Percentiles rank a stretch among this genome's conserved stretches.
Evolutionary conservation across 441 rosid genomes (phyloP).

Genomic region (Pelargonium fulgidum): DNA sequence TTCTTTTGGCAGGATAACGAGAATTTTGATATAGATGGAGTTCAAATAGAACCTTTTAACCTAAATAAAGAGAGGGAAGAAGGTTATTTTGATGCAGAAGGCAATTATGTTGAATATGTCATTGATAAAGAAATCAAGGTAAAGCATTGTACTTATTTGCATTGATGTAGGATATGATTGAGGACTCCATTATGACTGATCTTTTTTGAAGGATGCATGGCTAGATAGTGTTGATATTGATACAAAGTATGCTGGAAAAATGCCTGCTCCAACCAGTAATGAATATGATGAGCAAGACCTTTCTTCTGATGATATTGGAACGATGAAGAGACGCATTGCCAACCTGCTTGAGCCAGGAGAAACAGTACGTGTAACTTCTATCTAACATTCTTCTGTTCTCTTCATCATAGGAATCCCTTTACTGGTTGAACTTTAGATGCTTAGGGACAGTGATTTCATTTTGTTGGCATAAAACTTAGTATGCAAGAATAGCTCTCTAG

Average conservation of each 20-base stretch:
- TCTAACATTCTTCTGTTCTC: background rate
- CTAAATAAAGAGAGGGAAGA: slow-evolving; percentile 87
- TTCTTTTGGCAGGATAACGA: slow-evolving; percentile 60
- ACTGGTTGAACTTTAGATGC: background rate
- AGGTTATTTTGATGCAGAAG: slow-evolving; percentile 86
- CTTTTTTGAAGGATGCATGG: slow-evolving; percentile 85
- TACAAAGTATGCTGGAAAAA: slow-evolving; percentile 42
- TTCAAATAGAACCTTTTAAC: slow-evolving; percentile 89
- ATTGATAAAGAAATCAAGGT: slow-evolving; percentile 72
- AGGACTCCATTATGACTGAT: background rate
- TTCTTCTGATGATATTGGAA: slow-evolving; percentile 60
- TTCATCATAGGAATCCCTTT: background rate
- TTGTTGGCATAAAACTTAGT: background rate
- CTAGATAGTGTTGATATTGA: slow-evolving; percentile 69
- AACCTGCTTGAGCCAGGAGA: slow-evolving; percentile 79
- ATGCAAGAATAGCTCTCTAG: background rate
- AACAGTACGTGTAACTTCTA: slow-evolving; percentile 42
- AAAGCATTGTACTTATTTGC: slow-evolving; percentile 4
- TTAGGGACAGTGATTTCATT: background rate
- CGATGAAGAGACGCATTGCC: slow-evolving; percentile 75
- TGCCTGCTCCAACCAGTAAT: slow-evolving; percentile 18
- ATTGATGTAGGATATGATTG: background rate
- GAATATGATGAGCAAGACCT: slow-evolving; percentile 44
- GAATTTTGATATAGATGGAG: slow-evolving; percentile 74
- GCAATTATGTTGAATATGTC: slow-evolving; percentile 87